Base-by-base conservation (phyloP, 805 yeast genomes). In the Suhomyces emberorum region DNA sequence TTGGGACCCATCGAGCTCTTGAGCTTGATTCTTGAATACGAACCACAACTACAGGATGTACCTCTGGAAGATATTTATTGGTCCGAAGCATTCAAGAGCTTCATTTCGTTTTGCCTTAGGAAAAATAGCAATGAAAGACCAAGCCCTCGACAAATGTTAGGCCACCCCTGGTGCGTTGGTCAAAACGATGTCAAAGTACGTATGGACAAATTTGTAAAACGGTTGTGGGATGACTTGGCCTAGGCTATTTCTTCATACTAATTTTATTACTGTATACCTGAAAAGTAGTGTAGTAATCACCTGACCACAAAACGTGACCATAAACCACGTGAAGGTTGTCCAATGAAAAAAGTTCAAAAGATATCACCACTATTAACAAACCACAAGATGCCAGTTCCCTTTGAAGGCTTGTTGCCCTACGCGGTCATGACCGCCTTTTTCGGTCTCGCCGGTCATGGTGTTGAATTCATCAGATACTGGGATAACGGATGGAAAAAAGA, bases 101-200 rank as follows among this genome's bases (percentile, higher is more conserved):
- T 93, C 48, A 70, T 93, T 28, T 76, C 76, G 34, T 83, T 82
- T 49, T 87, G 96, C 52, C 65, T 93, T 41, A 86, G 77, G 44
- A 91, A 88, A 51, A 86, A 87, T 43, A 79, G 87, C 28, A 73
- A 69, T 20, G 81, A 81, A 44, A 69, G 98, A 38, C 96, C 98
- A 8, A 79, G 89, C 33, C 98, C 98, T 7, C 72, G 93, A 49
- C 96, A 93, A 56, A 85, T 93, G 91, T 70, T 93, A 31, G 73
- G 69, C 35, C 98, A 93, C 65, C 97, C 97, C 2, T 93, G 98
- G 98, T 70, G 88, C 37, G 62, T 76, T 12, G 87, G 88, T 2
- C 95, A 86, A 63, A 76, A 76, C 63, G 72, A 65, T 44, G 79
- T 81, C 54, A 70, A 64, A 34, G 95, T 91, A 11, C 76, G 80